Base-by-base conservation (phyloP, 768 basidiomycete genomes). In the Amanita brunnescens region DNA sequence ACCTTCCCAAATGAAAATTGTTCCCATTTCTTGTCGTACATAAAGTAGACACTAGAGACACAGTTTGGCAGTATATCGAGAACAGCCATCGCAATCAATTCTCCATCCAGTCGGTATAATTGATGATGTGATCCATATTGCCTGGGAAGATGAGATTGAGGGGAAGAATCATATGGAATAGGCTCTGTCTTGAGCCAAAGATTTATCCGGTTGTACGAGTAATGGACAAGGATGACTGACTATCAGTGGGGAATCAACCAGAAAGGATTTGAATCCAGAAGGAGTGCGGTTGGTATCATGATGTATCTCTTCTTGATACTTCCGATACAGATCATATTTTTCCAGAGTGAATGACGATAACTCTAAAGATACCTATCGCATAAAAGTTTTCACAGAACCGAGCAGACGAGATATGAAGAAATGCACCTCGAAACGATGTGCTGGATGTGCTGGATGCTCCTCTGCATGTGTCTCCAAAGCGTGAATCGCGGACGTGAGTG, bases 101-200 rank as follows among this genome's bases (percentile, higher is more conserved):
- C 64, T 3, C 82, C 88, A 58, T 97, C 87, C 21, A 97, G 64
- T 54, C 80, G 76, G 62, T 95, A 96, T 39, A 91, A 68, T 58
- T 92, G 91, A 60, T 98, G 95, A 64, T 91, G 90, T 20, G 90
- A 86, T n/a, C 95, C 95, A 65, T 91, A 97, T 13, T 78, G 67
- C n/a, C 54, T 61, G 0, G 93, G 92, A 8, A 95, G 73, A 59
- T 85, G 75, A 2, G 54, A 51, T 14, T 82, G 79, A 0, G 74
- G 75, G 0, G 63, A 46, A 1, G 61, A 65, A 5, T 67, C 51
- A 62, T 87, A 91, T 13, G 73, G 74, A 57, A 88, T 92, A 20
- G 74, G 68, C 59, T 80, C 75, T 49, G 58, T 49, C 89, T 91
- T 51, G 13, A 10, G 9, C 16, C 24, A 37, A 14, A 32, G 21